Base-by-base conservation (phyloP, 768 basidiomycete genomes). In the Hydnomerulius pinastri region DNA sequence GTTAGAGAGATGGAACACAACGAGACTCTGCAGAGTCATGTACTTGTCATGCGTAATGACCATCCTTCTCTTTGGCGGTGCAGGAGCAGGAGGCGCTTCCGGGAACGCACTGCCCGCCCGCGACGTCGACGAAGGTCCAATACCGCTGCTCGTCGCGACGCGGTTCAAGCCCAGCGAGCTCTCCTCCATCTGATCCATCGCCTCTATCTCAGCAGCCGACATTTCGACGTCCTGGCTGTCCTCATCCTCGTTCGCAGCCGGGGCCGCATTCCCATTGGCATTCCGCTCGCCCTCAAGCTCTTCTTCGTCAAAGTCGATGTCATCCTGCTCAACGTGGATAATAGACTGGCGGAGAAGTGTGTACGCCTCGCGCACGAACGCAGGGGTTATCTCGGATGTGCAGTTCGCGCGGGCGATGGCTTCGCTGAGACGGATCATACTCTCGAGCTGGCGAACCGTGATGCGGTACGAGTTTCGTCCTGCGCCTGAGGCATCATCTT, bases 271-370 rank as follows among this genome's bases (percentile, higher is more conserved):
- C 28, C 62, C 71, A 4, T 65, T 69, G 24, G 71, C 68, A n/a
- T 61, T 73, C 8, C 76, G 80, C 56, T 81, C 80, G 17, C 77
- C 83, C 46, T 79, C 77, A 2, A 79, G 70, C 50, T 92, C 92
- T 60, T 96, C 92, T 58, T 95, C 92, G 63, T 98, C 97, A 68
- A 98, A 90, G 65, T 97, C 93, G 62, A 99, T 86, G 61, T 98
- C 96, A 64, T 99, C 97, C 67, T 98, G 94, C 65, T 99, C 97
- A 53, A 99, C 95, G 63, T 98, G 97, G 60, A 99, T 98, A 71
- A 99, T 99, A 2, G 97, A 98, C 66, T 97, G 95, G 21, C 91
- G 85, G 11, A 99, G 76, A 17, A 99, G 85, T 36, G 84, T 86
- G 71, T 90, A 98, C 2, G 97, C 97, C 70, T 99, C 97, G 33